Evolutionary conservation across 2,329 filamentous ascomycete species (phyloP).

Genomic region (Orbilia quercus): DNA sequence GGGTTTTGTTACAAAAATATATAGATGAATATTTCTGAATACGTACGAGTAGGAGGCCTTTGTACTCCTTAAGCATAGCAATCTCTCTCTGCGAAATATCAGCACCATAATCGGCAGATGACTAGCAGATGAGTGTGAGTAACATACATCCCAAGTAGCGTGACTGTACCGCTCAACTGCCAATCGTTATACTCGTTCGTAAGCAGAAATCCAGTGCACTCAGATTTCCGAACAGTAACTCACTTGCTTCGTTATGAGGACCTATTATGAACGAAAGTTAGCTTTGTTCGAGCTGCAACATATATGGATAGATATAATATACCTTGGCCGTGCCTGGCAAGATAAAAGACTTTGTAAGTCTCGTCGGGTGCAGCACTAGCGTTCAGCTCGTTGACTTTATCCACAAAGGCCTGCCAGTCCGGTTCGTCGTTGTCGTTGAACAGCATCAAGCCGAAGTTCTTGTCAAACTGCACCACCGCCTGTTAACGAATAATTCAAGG

Average conservation of each 20-base stretch:
- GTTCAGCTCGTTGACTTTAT: slow-evolving; percentile 69
- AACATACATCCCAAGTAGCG: slow-evolving; percentile 35
- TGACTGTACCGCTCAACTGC: slow-evolving; percentile 38
- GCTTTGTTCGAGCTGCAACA: background rate
- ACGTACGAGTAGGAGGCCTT: slow-evolving; percentile 32
- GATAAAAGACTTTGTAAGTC: slow-evolving; percentile 74
- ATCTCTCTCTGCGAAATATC: slow-evolving; percentile 25
- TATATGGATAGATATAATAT: slow-evolving; percentile 63
- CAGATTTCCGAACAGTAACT: slow-evolving; percentile 3
- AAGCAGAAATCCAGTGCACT: background rate
- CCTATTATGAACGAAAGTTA: slow-evolving; percentile 13
- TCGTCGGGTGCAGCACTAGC: slow-evolving; percentile 64
- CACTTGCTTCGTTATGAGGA: slow-evolving; percentile 50
- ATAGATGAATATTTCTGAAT: background rate
- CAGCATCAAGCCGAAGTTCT: slow-evolving; percentile 75
- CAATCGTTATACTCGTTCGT: slow-evolving; percentile 28
- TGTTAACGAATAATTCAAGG: background rate
- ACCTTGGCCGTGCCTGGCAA: slow-evolving; percentile 77
- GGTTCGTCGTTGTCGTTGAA: slow-evolving; percentile 67
- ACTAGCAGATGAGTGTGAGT: background rate
- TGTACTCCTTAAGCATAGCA: slow-evolving; percentile 36
- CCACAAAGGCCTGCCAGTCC: slow-evolving; percentile 42
- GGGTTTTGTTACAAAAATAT: slow-evolving; percentile 5
- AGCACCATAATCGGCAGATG: background rate
- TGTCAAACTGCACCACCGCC: slow-evolving; percentile 67